Conservation (phyloP, 306 rosid species). For the Rosa chinensis region DNA sequence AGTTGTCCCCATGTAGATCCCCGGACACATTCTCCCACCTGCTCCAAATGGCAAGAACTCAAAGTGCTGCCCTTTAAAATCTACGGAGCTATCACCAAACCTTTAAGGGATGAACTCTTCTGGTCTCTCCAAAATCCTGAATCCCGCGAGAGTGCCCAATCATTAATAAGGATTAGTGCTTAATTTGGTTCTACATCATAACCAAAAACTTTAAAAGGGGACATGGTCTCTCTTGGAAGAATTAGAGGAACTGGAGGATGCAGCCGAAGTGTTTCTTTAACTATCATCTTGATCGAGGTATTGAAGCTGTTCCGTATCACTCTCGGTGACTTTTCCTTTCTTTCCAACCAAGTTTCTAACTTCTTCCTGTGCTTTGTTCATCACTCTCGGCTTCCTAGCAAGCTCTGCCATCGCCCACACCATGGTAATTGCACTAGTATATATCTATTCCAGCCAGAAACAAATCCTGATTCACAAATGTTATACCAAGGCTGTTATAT, state of each 20-base stretch:
- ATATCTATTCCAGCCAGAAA: conserved; percentile 43
- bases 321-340: conserved; percentile 27
- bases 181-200: conserved; percentile 30
- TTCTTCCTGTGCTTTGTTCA: conserved; percentile 42
- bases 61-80: conserved; percentile 41
- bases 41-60: conserved; percentile 50
- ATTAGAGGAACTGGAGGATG: conserved; percentile 47
- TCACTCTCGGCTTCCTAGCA: conserved; percentile 29
- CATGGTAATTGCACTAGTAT: conserved; percentile 26
- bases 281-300: conserved; percentile 39
- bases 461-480: conserved; percentile 20
- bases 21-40: conserved; percentile 48
- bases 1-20: conserved; percentile 21
- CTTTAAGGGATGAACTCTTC: conserved; percentile 50
- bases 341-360: conserved; percentile 9
- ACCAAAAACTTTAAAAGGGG: conserved; percentile 21
- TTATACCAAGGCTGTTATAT: too few relatives aligned
- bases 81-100: conserved; percentile 26
- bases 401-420: conserved; percentile 49
- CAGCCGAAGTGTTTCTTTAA: conserved; percentile 45
- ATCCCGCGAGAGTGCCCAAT: conserved; percentile 42
- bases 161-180: conserved; percentile 30
- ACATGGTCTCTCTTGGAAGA: conserved; percentile 40
- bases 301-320: conserved; percentile 22
- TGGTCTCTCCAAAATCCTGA: conserved; percentile 31